A percentile compares a stretch with the other conserved stretches of the same genome.
These are phyloP conservation scores for Gigaspora rosea DNA, from an alignment of 192 early-diverging fungal species.

Conservation along the genomic window DNA sequence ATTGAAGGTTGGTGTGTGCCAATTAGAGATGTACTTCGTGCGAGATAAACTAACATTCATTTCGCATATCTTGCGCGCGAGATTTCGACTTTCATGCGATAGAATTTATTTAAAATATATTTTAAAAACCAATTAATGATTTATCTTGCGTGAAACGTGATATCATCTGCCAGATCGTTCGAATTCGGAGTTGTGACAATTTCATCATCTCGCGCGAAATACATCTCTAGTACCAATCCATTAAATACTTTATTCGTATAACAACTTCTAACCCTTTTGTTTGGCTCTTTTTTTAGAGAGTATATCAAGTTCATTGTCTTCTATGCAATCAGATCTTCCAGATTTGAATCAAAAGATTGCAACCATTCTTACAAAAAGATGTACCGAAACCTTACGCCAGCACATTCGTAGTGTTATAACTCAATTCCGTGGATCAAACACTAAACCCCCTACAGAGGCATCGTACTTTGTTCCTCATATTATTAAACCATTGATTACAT, in stretches of 20 bases:
- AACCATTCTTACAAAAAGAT: constrained; percentile 46
- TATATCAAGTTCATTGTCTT: neutral
- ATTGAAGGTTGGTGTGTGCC: constrained; percentile 38
- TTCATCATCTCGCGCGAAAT: too few species aligned
- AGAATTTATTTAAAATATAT: too few species aligned
- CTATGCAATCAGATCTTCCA: constrained; percentile 38
- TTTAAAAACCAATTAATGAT: too few species aligned
- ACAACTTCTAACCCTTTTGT: neutral
- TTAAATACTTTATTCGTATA: too few species aligned
- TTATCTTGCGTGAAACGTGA: too few species aligned
- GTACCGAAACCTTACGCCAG: constrained; percentile 43
- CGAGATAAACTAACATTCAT: too few species aligned
- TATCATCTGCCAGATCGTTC: too few species aligned
- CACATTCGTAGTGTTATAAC: constrained; percentile 43
- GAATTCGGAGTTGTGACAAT: too few species aligned
- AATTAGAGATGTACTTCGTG: too few species aligned
- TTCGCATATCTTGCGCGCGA: too few species aligned
- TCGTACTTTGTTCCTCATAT: constrained; percentile 55
- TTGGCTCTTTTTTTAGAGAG: constrained; percentile 33
- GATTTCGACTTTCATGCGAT: too few species aligned
- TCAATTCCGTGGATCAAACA: constrained; percentile 48
- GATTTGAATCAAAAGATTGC: constrained; percentile 45
- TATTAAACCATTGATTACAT: constrained; percentile 43
- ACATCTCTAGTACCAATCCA: too few species aligned
- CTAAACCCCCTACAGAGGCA: constrained; percentile 46